Evolutionary conservation across 768 basidiomycete species (phyloP).

Genomic region (Strobilomyces confusus): DNA sequence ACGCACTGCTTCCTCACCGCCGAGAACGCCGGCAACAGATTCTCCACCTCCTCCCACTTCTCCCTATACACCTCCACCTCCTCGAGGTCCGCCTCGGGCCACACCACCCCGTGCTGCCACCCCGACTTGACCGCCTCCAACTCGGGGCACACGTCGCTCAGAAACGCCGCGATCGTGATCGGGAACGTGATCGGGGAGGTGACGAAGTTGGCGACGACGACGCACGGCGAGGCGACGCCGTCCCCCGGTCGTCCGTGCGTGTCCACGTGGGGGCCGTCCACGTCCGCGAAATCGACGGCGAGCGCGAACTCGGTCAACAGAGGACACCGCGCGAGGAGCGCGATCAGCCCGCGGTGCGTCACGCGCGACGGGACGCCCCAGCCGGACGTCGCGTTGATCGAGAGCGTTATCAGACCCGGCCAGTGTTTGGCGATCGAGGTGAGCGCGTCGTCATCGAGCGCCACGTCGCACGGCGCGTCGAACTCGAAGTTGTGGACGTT

Average conservation of each 20-base stretch:
- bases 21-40: constrained; percentile 21
- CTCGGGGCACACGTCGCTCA: constrained; percentile 24
- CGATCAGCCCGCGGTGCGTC: constrained; percentile 21
- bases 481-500: constrained; percentile 12
- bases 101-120: constrained; percentile 6
- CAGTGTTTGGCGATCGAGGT: constrained; percentile 18
- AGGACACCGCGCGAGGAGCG: constrained; percentile 15
- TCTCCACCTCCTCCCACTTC: constrained; percentile 23
- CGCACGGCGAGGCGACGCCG: constrained; percentile 10
- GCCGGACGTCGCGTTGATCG: constrained; percentile 15
- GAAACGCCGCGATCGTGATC: constrained; percentile 21
- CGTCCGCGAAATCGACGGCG: constrained; percentile 17
- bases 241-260: constrained; percentile 2
- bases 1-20: constrained; percentile 18
- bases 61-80: constrained; percentile 11
- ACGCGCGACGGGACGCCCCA: constrained; percentile 19
- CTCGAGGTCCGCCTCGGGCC: constrained; percentile 1
- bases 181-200: constrained; percentile 21
- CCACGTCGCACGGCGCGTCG: constrained; percentile 18
- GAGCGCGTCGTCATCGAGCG: constrained; percentile 20
- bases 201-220: constrained; percentile 12
- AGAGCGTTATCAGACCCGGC: constrained; percentile 12
- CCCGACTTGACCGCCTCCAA: constrained; percentile 7
- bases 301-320: constrained; percentile 13
- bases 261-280: constrained; percentile 6